These are phyloP conservation scores for Ophiostoma sp. DNA, from an alignment of 2,329 filamentous ascomycete genomes.

Conservation along the genomic window DNA sequence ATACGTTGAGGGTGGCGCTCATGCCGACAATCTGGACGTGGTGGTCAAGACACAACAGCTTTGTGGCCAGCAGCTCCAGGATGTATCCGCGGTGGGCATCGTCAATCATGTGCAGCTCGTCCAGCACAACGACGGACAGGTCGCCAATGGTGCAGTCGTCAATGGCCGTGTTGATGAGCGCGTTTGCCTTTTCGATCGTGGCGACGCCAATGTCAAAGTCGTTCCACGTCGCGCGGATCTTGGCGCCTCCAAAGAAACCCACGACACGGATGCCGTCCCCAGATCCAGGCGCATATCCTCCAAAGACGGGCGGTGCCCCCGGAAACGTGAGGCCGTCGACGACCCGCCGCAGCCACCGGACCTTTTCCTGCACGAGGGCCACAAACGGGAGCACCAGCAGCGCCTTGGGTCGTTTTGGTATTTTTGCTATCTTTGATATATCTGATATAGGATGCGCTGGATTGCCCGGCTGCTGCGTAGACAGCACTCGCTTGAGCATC, in stretches of 20 bases:
- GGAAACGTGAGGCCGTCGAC: slow-evolving; percentile 50
- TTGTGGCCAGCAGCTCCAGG: slow-evolving; percentile 68
- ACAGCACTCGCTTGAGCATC: slow-evolving; percentile 66
- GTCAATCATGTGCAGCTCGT: slow-evolving; percentile 78
- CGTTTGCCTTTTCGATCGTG: slow-evolving; percentile 77
- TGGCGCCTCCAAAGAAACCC: slow-evolving; percentile 71
- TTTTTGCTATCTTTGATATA: too few species aligned
- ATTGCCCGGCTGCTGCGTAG: slow-evolving; percentile 28
- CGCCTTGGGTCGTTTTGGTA: slow-evolving; percentile 49
- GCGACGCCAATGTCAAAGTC: slow-evolving; percentile 75
- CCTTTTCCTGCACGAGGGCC: slow-evolving; percentile 73
- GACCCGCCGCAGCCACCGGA: slow-evolving; percentile 64
- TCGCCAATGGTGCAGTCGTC: slow-evolving; percentile 62
- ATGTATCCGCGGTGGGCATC: slow-evolving; percentile 71
- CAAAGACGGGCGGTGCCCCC: not conserved
- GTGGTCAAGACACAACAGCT: slow-evolving; percentile 63
- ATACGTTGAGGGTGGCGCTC: slow-evolving; percentile 70
- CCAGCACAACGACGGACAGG: slow-evolving; percentile 63
- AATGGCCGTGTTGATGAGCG: slow-evolving; percentile 66
- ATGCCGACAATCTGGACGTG: slow-evolving; percentile 68
- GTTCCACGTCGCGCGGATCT: slow-evolving; percentile 59
- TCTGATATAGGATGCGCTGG: too few species aligned
- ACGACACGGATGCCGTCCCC: slow-evolving; percentile 57
- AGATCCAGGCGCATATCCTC: slow-evolving; percentile 27
- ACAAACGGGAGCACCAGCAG: slow-evolving; percentile 72